phyloP scores from a whole-genome alignment of 179 eudicot species.

The Actinidia polygama region DNA sequence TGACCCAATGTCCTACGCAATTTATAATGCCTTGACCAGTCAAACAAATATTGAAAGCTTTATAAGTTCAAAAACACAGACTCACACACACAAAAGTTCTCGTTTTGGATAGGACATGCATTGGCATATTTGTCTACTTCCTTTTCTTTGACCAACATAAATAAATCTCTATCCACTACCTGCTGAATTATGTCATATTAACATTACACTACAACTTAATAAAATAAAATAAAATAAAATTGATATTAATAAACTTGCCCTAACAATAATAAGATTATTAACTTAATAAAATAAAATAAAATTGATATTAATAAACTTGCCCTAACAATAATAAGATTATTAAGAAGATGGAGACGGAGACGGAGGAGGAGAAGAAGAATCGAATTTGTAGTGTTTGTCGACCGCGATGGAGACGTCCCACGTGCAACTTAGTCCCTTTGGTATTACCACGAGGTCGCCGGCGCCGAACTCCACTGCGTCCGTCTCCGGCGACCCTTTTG shows the following conservation, averaged over 20 bases:
- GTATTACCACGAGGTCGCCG: conserved; percentile 80
- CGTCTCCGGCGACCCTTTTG: conserved; percentile 44
- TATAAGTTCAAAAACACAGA: too few relatives aligned
- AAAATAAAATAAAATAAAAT: not conserved
- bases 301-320: not conserved
- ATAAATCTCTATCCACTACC: not conserved
- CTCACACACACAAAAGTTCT: not conserved
- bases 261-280: too few relatives aligned
- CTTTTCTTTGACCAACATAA: conserved; percentile 2
- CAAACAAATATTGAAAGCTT: too few relatives aligned
- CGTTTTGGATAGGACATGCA: conserved; percentile 2
- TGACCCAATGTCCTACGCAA: too few relatives aligned
- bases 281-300: not conserved
- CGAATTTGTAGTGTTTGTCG: conserved; percentile 92
- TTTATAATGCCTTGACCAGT: conserved; percentile 24
- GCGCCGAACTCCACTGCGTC: conserved; percentile 55
- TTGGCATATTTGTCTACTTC: not conserved
- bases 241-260: not conserved
- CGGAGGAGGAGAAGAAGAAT: conserved; percentile 35
- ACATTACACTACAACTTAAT: not conserved
- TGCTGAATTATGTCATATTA: not conserved
- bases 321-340: not conserved
- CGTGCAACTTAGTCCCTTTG: conserved; percentile 85
- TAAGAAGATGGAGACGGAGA: not conserved
- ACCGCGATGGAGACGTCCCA: conserved; percentile 94